phyloP scores from a whole-genome alignment of 345 rosid genomes.

The Populus ilicifolia region DNA sequence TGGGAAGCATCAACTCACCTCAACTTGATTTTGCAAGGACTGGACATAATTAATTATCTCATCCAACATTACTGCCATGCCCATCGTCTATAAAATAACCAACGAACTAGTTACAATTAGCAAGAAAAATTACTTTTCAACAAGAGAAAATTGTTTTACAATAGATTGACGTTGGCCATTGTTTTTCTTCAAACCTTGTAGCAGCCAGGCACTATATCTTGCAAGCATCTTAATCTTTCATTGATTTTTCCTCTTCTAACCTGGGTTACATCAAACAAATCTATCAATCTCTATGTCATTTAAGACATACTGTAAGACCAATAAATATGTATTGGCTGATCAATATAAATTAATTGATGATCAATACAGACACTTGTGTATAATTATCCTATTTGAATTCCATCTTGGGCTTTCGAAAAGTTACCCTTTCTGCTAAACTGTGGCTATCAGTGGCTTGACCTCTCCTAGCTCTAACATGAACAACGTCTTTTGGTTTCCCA shows the following conservation, averaged over 20 bases:
- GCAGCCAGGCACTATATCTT: conserved; percentile 70
- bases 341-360: neutral
- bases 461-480: conserved; percentile 92
- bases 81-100: conserved; percentile 48
- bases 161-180: neutral
- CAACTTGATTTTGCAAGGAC: conserved; percentile 77
- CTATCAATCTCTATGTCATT: neutral
- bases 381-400: neutral
- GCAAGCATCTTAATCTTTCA: conserved; percentile 57
- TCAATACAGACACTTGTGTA: no score
- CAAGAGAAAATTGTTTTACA: neutral
- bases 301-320: neutral
- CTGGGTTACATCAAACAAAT: conserved; percentile 18
- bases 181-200: conserved; percentile 41
- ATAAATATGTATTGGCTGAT: neutral
- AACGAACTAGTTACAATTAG: neutral
- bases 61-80: conserved; percentile 74
- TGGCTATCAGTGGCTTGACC: conserved; percentile 96
- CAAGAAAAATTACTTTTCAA: neutral
- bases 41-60: conserved; percentile 67
- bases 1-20: conserved; percentile 37
- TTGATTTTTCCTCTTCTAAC: conserved; percentile 67
- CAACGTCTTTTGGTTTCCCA: conserved; percentile 54
- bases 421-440: conserved; percentile 90
- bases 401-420: neutral